Evolutionary conservation across 2,329 filamentous ascomycete genomes (phyloP).

Genomic region (Fusarium miscanthi): DNA sequence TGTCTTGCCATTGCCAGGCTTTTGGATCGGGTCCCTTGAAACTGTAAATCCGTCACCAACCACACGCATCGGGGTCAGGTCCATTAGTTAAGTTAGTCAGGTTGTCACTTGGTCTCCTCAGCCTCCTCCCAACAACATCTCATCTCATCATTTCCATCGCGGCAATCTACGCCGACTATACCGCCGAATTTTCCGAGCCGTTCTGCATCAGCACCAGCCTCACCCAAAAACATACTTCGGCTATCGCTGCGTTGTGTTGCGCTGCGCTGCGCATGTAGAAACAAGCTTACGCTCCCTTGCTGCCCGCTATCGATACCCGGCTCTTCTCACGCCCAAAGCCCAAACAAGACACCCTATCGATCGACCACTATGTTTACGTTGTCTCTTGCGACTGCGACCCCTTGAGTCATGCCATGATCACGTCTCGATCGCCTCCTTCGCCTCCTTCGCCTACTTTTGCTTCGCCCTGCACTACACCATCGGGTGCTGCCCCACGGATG

Average conservation of each 20-base stretch:
- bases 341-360: slow-evolving; percentile 17
- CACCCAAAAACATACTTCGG: slow-evolving; percentile 1
- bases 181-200: neutral
- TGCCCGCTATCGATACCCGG: slow-evolving; percentile 29
- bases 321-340: slow-evolving; percentile 11
- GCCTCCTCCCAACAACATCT: slow-evolving; percentile 29
- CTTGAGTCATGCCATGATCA: slow-evolving; percentile 47
- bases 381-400: slow-evolving; percentile 35
- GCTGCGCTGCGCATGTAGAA: slow-evolving; percentile 13
- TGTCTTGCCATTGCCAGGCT: slow-evolving; percentile 14
- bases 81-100: slow-evolving; percentile 16
- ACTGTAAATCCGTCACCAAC: slow-evolving; percentile 39
- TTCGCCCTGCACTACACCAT: slow-evolving; percentile 35
- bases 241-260: slow-evolving; percentile 10
- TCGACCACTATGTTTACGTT: slow-evolving; percentile 39
- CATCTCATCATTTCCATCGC: neutral
- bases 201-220: slow-evolving; percentile 9
- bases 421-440: slow-evolving; percentile 39
- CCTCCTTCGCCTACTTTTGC: slow-evolving; percentile 17
- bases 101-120: slow-evolving; percentile 28
- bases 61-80: slow-evolving; percentile 22
- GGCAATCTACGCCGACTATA: slow-evolving; percentile 19
- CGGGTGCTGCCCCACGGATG: slow-evolving; percentile 36
- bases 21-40: slow-evolving; percentile 34
- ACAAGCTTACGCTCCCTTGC: slow-evolving; percentile 23